Evolutionary conservation across 1,284 basidiomycete genomes (phyloP).

Genomic region (Serendipita sp.): DNA sequence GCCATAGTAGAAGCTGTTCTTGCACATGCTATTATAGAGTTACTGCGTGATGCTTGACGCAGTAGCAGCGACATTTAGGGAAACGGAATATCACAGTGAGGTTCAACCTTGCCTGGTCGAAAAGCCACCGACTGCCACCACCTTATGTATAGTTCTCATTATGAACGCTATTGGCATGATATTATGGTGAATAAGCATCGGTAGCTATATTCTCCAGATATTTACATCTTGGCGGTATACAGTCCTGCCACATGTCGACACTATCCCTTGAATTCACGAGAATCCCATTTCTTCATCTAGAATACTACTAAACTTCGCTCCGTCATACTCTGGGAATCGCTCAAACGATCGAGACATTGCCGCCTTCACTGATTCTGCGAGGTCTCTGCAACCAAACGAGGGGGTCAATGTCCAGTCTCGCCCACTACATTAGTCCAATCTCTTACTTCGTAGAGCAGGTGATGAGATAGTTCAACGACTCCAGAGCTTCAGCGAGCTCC

Average conservation of each 20-base stretch:
- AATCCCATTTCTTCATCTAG: slow-evolving; percentile 67
- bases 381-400: slow-evolving; percentile 28
- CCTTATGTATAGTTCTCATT: too few relatives aligned
- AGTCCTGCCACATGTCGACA: too few relatives aligned
- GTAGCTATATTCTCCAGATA: too few relatives aligned
- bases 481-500: slow-evolving; percentile 68
- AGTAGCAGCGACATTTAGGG: neutral
- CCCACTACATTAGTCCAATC: slow-evolving; percentile 7
- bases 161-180: too few relatives aligned
- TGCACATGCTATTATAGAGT: neutral
- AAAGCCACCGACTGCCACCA: too few relatives aligned
- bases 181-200: too few relatives aligned
- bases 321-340: slow-evolving; percentile 54
- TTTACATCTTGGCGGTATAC: too few relatives aligned
- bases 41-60: neutral
- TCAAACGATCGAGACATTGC: slow-evolving; percentile 33
- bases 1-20: neutral
- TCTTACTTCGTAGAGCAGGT: slow-evolving; percentile 47
- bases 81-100: neutral
- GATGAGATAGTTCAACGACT: slow-evolving; percentile 45
- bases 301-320: slow-evolving; percentile 45
- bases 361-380: slow-evolving; percentile 35
- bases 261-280: neutral
- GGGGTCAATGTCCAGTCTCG: slow-evolving; percentile 4
- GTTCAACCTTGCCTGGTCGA: neutral